Conservation (phyloP, 768 basidiomycete species). For the Phlebiopsis flavidoalba region DNA sequence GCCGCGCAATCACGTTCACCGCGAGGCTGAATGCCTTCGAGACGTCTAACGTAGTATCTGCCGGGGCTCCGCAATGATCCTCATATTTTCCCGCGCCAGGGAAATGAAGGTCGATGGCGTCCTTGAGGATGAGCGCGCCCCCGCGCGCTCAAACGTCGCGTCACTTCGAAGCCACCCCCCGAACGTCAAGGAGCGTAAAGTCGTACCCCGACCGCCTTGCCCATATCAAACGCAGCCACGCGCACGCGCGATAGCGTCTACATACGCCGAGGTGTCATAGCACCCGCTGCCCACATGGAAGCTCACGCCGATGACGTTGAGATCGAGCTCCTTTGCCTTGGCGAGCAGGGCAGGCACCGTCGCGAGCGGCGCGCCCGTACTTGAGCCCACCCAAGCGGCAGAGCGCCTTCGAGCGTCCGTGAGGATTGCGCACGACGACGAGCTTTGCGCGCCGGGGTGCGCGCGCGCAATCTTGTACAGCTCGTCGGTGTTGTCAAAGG, state of each 20-base stretch:
- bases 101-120: conserved; percentile 75
- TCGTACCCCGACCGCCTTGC: conserved; percentile 69
- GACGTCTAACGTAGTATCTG: conserved; percentile 89
- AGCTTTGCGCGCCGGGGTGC: conserved; percentile 78
- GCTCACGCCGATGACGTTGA: conserved; percentile 91
- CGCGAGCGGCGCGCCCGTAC: conserved; percentile 86
- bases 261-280: conserved; percentile 87
- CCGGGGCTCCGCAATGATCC: conserved; percentile 96
- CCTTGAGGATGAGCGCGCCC: conserved; percentile 58
- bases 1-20: conserved; percentile 87
- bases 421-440: conserved; percentile 76
- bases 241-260: conserved; percentile 83
- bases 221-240: conserved; percentile 87
- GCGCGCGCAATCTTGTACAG: conserved; percentile 84
- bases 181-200: conserved; percentile 84
- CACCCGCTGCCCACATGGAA: conserved; percentile 99
- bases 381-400: conserved; percentile 92
- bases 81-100: conserved; percentile 63
- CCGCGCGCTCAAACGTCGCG: conserved; percentile 75
- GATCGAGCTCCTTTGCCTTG: conserved; percentile 69
- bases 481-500: conserved; percentile 97
- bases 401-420: conserved; percentile 94
- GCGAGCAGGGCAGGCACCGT: conserved; percentile 75
- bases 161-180: conserved; percentile 98
- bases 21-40: conserved; percentile 90